These are phyloP conservation scores for Glycyrrhiza uralensis DNA, from an alignment of 306 rosid genomes.

Conservation along the genomic window DNA sequence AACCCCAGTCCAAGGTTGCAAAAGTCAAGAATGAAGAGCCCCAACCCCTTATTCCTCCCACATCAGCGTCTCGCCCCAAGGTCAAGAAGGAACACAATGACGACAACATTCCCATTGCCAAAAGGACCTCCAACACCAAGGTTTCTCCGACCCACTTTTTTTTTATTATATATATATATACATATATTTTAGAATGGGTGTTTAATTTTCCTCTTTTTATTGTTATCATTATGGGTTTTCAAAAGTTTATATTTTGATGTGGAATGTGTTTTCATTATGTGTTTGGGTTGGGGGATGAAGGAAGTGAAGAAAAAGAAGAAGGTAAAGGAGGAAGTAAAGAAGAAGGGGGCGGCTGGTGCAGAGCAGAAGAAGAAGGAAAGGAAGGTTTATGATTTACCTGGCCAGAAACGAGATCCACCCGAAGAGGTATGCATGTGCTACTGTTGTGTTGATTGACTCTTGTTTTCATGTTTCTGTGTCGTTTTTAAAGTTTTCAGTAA, in stretches of 20 bases:
- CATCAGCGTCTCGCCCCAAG: slow-evolving; percentile 30
- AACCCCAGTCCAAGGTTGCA: slow-evolving; percentile 40
- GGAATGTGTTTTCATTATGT: neutral
- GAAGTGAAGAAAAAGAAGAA: slow-evolving; percentile 43
- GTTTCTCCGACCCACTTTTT: slow-evolving; percentile 25
- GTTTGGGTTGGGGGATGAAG: slow-evolving; percentile 31
- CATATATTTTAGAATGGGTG: neutral
- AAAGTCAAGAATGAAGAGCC: slow-evolving; percentile 41
- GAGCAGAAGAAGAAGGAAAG: slow-evolving; percentile 47
- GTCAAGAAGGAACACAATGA: slow-evolving; percentile 43
- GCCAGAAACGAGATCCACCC: slow-evolving; percentile 90
- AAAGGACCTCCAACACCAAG: slow-evolving; percentile 35
- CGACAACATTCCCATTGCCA: slow-evolving; percentile 27
- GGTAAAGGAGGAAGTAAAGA: slow-evolving; percentile 24
- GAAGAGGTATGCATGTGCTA: slow-evolving; percentile 47
- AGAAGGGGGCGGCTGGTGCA: neutral
- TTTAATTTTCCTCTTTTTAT: neutral
- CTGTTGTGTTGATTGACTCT: neutral
- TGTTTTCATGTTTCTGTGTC: neutral
- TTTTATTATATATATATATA: too few species aligned
- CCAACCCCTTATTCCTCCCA: neutral
- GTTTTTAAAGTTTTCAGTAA: neutral
- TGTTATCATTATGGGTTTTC: too few species aligned
- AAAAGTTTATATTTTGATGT: neutral
- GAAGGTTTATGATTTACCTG: slow-evolving; percentile 81